phyloP scores from a whole-genome alignment of 495 filamentous ascomycete species.

The Choiromyces venosus region DNA sequence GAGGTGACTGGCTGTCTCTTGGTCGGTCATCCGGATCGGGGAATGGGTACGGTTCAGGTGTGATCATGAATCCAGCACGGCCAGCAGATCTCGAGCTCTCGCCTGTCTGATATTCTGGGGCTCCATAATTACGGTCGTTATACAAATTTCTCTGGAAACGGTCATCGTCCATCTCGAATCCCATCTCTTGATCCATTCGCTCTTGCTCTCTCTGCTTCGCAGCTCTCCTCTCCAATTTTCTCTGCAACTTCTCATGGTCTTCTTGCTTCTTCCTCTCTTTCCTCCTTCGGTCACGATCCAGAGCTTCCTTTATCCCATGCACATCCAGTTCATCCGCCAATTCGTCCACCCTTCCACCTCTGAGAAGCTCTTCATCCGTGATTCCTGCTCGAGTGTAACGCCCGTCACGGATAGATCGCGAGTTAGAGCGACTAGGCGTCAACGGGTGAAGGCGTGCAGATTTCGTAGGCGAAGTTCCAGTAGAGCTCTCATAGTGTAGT shows the following conservation, averaged over 20 bases:
- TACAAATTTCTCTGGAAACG: slow-evolving; percentile 16
- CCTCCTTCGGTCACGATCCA: slow-evolving; percentile 41
- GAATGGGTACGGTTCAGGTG: slow-evolving; percentile 27
- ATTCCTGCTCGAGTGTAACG: slow-evolving; percentile 20
- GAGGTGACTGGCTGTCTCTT: slow-evolving; percentile 32
- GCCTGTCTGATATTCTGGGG: slow-evolving; percentile 13
- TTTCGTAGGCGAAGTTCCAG: slow-evolving; percentile 18
- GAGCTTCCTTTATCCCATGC: slow-evolving; percentile 38
- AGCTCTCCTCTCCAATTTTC: slow-evolving; percentile 29
- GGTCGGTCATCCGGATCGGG: slow-evolving; percentile 19
- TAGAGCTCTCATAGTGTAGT: slow-evolving; percentile 36
- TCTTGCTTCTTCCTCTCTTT: slow-evolving; percentile 35
- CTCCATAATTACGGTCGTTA: slow-evolving; percentile 6
- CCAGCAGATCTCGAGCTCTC: slow-evolving; percentile 34
- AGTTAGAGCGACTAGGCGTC: slow-evolving; percentile 32
- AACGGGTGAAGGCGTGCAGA: slow-evolving; percentile 11
- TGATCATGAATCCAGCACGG: slow-evolving; percentile 16
- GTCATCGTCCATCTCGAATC: slow-evolving; percentile 14
- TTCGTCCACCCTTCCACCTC: slow-evolving; percentile 29
- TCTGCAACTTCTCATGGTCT: slow-evolving; percentile 33
- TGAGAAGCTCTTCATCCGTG: slow-evolving; percentile 17
- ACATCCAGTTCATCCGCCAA: slow-evolving; percentile 39
- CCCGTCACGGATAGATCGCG: slow-evolving; percentile 25
- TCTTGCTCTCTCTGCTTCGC: slow-evolving; percentile 28
- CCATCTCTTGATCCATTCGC: slow-evolving; percentile 17